phyloP scores from a whole-genome alignment of 108 stramenopile genomes.

The Cyclotella sp. region DNA sequence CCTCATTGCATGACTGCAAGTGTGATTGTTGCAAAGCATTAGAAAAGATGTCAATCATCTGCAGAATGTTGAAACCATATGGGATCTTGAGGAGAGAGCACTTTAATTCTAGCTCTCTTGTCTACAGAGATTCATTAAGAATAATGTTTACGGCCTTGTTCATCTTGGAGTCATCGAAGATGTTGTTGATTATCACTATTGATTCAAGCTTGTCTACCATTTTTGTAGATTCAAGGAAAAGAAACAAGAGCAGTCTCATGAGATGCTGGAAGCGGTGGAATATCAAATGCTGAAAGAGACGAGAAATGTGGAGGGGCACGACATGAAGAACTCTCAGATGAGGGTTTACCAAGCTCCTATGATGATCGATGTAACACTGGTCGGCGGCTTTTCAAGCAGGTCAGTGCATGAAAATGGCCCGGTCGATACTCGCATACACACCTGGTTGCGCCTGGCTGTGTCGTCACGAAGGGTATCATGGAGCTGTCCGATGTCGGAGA shows the following conservation, averaged over 20 bases:
- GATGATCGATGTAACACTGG: no score
- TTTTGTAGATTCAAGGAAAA: slow-evolving; percentile 80
- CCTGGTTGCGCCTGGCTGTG: slow-evolving; percentile 61
- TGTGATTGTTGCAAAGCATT: slow-evolving; percentile 62
- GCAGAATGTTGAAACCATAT: slow-evolving; percentile 53
- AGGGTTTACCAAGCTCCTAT: slow-evolving; percentile 28
- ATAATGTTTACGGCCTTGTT: slow-evolving; percentile 65
- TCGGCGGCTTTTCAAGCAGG: neutral
- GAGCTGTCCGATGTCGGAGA: slow-evolving; percentile 58
- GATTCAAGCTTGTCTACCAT: slow-evolving; percentile 90
- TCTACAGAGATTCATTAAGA: slow-evolving; percentile 73
- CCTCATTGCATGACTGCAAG: slow-evolving; percentile 53
- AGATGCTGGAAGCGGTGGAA: slow-evolving; percentile 83
- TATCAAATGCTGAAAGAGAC: slow-evolving; percentile 55
- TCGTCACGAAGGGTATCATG: slow-evolving; percentile 52
- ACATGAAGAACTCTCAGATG: slow-evolving; percentile 25
- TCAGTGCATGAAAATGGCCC: slow-evolving; percentile 12
- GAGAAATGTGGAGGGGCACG: slow-evolving; percentile 34
- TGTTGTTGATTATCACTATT: slow-evolving; percentile 86
- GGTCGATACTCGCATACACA: slow-evolving; percentile 36
- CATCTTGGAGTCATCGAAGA: slow-evolving; percentile 61
- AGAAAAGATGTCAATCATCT: slow-evolving; percentile 46
- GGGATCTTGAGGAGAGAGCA: slow-evolving; percentile 70
- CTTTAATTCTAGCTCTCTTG: slow-evolving; percentile 73
- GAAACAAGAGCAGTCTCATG: slow-evolving; percentile 79